phyloP scores from a whole-genome alignment of 1,139 yeast species.

The Geotrichum macrosporum region DNA sequence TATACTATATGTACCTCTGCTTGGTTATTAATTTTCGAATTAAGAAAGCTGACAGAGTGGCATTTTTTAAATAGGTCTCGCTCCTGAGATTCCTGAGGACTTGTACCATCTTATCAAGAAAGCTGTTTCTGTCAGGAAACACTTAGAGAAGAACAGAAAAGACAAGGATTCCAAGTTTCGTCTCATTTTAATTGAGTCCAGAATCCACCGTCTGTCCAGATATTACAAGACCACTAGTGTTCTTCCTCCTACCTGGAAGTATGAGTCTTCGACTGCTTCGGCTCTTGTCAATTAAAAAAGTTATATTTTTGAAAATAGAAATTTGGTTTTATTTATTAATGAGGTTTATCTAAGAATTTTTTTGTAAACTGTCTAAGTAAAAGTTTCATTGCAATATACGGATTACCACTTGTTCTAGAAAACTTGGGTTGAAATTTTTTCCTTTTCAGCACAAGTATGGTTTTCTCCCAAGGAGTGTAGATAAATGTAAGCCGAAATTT shows the following conservation, averaged over 20 bases:
- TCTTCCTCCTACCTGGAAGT: constrained; percentile 99
- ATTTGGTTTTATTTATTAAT: neutral
- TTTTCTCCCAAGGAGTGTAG: too few relatives aligned
- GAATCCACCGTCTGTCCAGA: constrained; percentile 99
- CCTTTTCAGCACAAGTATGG: too few relatives aligned
- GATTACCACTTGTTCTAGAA: too few relatives aligned
- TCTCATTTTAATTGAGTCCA: constrained; percentile 98
- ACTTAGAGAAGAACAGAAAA: constrained; percentile 99
- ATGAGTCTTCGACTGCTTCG: constrained; percentile 99
- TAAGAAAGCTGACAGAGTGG: constrained; percentile 40
- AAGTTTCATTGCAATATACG: too few relatives aligned
- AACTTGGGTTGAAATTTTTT: too few relatives aligned
- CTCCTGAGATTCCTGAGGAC: constrained; percentile 99
- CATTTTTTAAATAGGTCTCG: constrained; percentile 64
- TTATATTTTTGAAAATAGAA: constrained; percentile 12
- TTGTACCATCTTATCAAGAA: constrained; percentile 98
- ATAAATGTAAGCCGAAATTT: too few relatives aligned
- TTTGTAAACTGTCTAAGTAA: too few relatives aligned
- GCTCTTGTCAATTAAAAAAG: constrained; percentile 85
- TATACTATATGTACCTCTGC: constrained; percentile 37
- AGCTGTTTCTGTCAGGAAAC: constrained; percentile 99
- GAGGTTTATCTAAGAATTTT: too few relatives aligned
- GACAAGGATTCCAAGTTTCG: constrained; percentile 99
- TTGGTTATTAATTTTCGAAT: constrained; percentile 32
- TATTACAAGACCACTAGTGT: constrained; percentile 99